Base-by-base conservation (phyloP, 1,284 basidiomycete genomes). In the Rhodotorula sp. region DNA sequence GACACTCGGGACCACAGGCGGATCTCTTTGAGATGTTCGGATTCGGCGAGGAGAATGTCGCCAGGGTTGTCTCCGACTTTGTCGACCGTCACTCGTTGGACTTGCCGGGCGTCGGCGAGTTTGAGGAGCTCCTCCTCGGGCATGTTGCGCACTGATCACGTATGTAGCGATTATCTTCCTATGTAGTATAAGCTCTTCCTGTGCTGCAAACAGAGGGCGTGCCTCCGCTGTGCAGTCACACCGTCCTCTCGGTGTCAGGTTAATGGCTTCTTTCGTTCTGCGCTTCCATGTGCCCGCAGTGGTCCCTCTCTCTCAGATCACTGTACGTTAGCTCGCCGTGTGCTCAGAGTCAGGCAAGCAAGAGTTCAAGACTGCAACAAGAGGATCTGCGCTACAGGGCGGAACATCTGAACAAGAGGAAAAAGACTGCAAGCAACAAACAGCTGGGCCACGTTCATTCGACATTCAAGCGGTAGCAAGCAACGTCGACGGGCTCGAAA, bases 31-130 rank as follows among this genome's bases (percentile, higher is more conserved):
- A 89, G 82, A 90, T 91, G 83, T 92, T 93, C 79, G 91, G 89
- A 51, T 85, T 95, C 79, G 93, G 91, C 64, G 88, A 87, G 22
- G 80, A 85, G 59, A 88, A 91, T 81, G 89, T 96, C 77, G 90
- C 93, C 61, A 81, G 81, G 65, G 85, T 91, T 66, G 88, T 90
- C 77, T 89, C 90, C 85, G 92, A 93, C 85, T 88, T 94, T 69
- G 86, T 92, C 75, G 86, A 86, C 72, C 93, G 91, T 84, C 95
- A 95, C 86, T 89, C 90, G 82, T 22, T 4, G 8, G 15, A 45
- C 12, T n/a, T 45, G 42, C 57, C 57, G 10, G 57, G 57, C 6
- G 57, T 59, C 8, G 57, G 57, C 8, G 57, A 59, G n/a, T 59
- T 59, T 24, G 57, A 59, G 20, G 57, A 59, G 57, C 57, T 59